Evolutionary conservation across 495 filamentous ascomycete species (phyloP), one percentile per base, ranked within the genome.

Genomic region (Aspergillus homomorphus): DNA sequence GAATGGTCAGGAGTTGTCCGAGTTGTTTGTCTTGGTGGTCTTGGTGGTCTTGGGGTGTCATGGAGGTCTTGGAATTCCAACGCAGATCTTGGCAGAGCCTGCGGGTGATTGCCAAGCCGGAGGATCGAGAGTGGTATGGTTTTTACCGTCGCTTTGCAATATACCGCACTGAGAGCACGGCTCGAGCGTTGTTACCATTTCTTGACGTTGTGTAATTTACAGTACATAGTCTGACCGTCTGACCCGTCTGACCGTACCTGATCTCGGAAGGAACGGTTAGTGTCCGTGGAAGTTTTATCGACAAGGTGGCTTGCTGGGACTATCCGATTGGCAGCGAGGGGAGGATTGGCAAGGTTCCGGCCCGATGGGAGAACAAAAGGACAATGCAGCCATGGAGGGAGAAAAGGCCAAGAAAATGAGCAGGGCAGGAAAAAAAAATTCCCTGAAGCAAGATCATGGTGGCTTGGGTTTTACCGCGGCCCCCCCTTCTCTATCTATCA

Each of bases 341-440:
- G 26, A 19, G 48, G 53, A 60, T 60, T 57, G 57, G 54, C 26
- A 56, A 38, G 33, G 53, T 63, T 60, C 48, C 57, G 51, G 57
- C 21, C 57, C 48, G 42, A 26, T 24, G 20, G 53, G 51, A 59
- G 46, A 43, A 54, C 53, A 20, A 49, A 30, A 60, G 20, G n/a
- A 21, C 45, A 24, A 20, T 8, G 1, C 6, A 15, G n/a, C 20
- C 6, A 48, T 44, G 42, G 23, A 23, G 4, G 23, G n/a, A 8
- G 12, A 21, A 48, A 21, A 22, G 20, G 16, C 19, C 1, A 48
- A 48, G 23, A 24, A 22, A 38, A 4, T 28, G 26, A 28, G 26
- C 26, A 28, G 26, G 26, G 26, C 3, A 28, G 9, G 4, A n/a
- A n/a, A n/a, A n/a, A n/a, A n/a, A n/a, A n/a, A n/a, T n/a, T n/a